A percentile compares a stretch with the other conserved stretches of the same genome.
Conservation (phyloP, 371 early-diverging fungal species). For the Actinomortierella wolfii region DNA sequence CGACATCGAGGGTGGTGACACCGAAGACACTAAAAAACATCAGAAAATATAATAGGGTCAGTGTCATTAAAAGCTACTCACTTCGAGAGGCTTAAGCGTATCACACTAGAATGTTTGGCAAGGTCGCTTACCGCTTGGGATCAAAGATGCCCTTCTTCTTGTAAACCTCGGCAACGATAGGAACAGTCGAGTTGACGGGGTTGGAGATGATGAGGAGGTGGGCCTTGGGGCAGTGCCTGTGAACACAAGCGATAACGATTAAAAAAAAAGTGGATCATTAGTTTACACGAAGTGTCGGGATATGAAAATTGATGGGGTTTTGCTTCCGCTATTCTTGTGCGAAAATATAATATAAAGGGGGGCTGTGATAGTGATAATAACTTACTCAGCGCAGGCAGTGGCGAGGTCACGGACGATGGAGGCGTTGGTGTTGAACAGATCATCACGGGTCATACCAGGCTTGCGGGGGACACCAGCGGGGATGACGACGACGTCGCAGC, state of each 20-base stretch:
- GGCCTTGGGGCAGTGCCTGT: conserved; percentile 93
- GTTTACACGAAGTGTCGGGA: conserved; percentile 50
- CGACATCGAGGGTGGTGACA: conserved; percentile 98
- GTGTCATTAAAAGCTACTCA: too few relatives aligned
- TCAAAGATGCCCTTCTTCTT: conserved; percentile 94
- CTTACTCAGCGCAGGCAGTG: conserved; percentile 62
- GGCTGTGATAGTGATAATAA: neutral
- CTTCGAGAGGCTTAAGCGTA: too few relatives aligned
- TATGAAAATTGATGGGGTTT: conserved; percentile 57
- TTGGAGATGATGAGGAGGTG: conserved; percentile 97
- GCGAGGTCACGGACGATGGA: conserved; percentile 93
- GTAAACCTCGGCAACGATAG: conserved; percentile 97
- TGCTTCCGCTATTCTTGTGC: neutral
- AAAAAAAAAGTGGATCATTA: too few relatives aligned
- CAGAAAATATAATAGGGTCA: conserved; percentile 2
- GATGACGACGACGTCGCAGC: conserved; percentile 92
- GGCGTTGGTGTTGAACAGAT: conserved; percentile 98
- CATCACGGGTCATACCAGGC: conserved; percentile 99
- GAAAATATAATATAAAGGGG: too few relatives aligned
- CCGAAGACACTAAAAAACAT: conserved; percentile 83
- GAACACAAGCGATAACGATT: conserved; percentile 66
- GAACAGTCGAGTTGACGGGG: conserved; percentile 99
- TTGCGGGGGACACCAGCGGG: conserved; percentile 99
- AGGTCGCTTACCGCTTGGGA: conserved; percentile 70
- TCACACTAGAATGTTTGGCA: too few relatives aligned